Base-by-base conservation (phyloP, 1,284 basidiomycete genomes). In the Austroboletus niveus region DNA sequence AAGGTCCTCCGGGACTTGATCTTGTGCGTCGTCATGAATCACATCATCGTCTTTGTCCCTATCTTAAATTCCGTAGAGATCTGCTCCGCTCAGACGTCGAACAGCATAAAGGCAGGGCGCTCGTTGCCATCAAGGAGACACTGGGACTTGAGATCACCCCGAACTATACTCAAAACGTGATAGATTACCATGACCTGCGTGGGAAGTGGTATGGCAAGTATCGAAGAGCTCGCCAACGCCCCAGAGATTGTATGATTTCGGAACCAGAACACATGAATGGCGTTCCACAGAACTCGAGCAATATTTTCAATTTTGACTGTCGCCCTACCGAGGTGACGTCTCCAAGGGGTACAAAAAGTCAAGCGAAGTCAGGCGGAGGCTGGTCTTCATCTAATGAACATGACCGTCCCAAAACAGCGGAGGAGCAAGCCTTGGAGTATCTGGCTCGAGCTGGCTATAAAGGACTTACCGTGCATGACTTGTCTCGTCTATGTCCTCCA, bases 161-260 rank as follows among this genome's bases (percentile, higher is more conserved):
- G 0, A 61, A 53, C 40, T 69, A 64, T 36, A 70, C 72, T 8
- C 65, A 72, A 47, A 75, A 74, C 27, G 11, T 44, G 22, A 57
- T 60, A 14, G 68, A 75, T 52, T 61, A 59, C 8, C 8, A 52
- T 24, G 34, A 17, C 3, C 53, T 69, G 42, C 60, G 63, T 30
- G 51, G 24, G 12, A 45, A 4, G 15, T 66, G 64, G 68, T 40
- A 58, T 15, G 46, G 7, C 1, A 54, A 45, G 22, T 66, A 68
- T 48, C 53, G 52, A 17, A n/a, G 9, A 11, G 66, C 55, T 20
- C 61, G 56, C 29, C 32, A 6, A 35, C 1, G 39, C 2, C n/a
- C 40, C 12, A 1, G 0, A 15, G 1, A 20, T 3, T 45, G 64
- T 35, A 10, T 8, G 45, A 41, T 34, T 42, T 7, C 34, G 20